Base-by-base conservation (phyloP, 257 asterid genomes). In the Przewalskia tangutica region DNA sequence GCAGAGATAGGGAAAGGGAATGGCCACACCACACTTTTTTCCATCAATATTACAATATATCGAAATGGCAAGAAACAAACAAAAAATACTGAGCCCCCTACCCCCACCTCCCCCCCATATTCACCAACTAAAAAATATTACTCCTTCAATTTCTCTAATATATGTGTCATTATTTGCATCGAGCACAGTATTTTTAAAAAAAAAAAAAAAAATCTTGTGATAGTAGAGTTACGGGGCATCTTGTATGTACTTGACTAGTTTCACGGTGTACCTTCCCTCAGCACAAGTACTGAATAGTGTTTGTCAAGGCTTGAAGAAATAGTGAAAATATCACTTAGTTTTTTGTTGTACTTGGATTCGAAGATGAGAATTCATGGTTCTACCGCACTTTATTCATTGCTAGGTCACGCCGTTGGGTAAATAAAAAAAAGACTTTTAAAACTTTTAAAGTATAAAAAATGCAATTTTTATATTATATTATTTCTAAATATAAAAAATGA, bases 1-100 rank as follows among this genome's bases (percentile, higher is more conserved):
- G 59, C 85, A 85, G 87, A 79, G 84, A 82, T 71, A 55, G 85
- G 60, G 91, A 88, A 85, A 89, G 91, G 75, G 88, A 85, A 62
- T 40, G 55, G 88, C 84, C 84, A 84, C 83, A 88, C 86, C 83
- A 79, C 84, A 81, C 71, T 80, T 85, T 83, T 82, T 80, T 67
- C 44, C 34, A 82, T 81, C 34, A 64, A 71, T 81, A 85, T 78
- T 44, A 89, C 81, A 85, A 75, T 84, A 82, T 87, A 87, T 76
- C 70, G 7, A 56, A 78, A 58, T 78, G 56, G 56, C 71, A 78
- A 58, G 14, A 78, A 78, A 78, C 70, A 78, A 76, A 44, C 86
- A 82, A 81, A 78, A 54, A 77, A 53, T 38, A 36, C 18, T 17
- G 51, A 12, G 34, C 65, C 65, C 50, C 6, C 81, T 0, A 3